Percentiles rank a stretch among this genome's conserved stretches.
Conservation (phyloP, 75 land plant genomes). For the Sequoia sempervirens region DNA sequence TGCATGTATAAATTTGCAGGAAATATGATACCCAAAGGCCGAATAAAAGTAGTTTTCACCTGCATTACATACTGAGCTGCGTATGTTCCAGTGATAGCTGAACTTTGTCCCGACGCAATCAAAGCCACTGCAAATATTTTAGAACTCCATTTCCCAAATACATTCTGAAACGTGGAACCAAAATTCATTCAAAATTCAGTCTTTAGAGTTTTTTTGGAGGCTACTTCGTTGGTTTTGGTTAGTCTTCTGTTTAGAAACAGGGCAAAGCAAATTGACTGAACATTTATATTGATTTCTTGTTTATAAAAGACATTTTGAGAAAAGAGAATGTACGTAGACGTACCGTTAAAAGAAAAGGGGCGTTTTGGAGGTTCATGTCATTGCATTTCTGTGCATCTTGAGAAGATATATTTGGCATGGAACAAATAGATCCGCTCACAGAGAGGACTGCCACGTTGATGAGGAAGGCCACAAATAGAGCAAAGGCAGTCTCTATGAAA, state of each 20-base stretch:
- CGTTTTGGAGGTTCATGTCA: neutral
- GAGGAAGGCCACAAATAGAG: constrained; percentile 29
- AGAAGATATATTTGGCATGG: neutral
- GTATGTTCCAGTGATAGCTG: constrained; percentile 30
- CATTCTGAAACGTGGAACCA: constrained; percentile 2
- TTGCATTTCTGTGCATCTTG: neutral
- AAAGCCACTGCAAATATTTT: constrained; percentile 21
- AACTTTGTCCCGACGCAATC: constrained; percentile 34
- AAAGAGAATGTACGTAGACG: neutral
- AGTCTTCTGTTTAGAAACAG: neutral
- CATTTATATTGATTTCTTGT: neutral
- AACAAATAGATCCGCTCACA: neutral
- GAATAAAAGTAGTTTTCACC: neutral
- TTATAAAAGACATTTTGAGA: neutral
- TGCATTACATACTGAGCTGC: constrained; percentile 37
- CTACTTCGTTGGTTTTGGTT: neutral
- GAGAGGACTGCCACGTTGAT: constrained; percentile 19
- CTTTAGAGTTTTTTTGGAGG: neutral
- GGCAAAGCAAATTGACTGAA: neutral
- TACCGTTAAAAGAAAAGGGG: neutral
- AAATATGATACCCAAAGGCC: too few relatives aligned
- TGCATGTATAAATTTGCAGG: too few relatives aligned
- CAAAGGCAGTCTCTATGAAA: constrained; percentile 26
- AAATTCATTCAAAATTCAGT: neutral
- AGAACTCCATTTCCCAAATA: constrained; percentile 20